Base-by-base conservation (phyloP, 352 stramenopile species). In the Phytophthora melonis region DNA sequence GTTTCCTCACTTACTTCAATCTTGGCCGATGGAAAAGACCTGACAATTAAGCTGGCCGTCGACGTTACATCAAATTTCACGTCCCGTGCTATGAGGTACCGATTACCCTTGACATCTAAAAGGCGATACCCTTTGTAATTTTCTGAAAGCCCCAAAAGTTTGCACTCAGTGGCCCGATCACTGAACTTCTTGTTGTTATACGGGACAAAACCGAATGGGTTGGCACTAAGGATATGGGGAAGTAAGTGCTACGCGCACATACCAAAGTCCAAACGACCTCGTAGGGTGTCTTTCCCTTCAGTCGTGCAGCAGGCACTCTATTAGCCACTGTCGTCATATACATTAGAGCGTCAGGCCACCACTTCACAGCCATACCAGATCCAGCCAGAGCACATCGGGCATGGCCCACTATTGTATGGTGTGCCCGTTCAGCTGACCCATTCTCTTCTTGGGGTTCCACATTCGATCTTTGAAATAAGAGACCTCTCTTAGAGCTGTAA, bases 401-500 rank as follows among this genome's bases (percentile, higher is more conserved):
- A 23, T 59, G 59, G 18, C 54, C 45, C 63, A 70, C 60, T 39
- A 59, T 53, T 5, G 55, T 70, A 21, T 70, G 55, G 13, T 60
- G 54, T 41, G 63, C 9, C 30, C 55, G n/a, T 13, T 70, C 63
- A 10, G 63, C 55, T 13, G 34, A 41, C 34, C 34, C 34, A 41
- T 41, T 41, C 34, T 41, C 34, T 41, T 41, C 34, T 41, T 41
- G 34, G 34, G 34, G 14, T 13, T 41, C 34, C 8, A 43, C 36
- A 43, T 18, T 43, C 5, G 45, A 70, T 27, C 45, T 5, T 14
- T 64, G 43, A 25, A 19, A 64, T 9, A 70, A 32, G 14, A 64
- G 19, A 4, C 63, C 45, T 11, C 32, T 49, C 14, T 16, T 65
- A 11, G 1, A 5, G 16, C 55, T 65, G 30, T 55, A 58, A 1